Percentiles rank a stretch among this genome's conserved stretches.
Evolutionary conservation across 495 filamentous ascomycete genomes (phyloP).

Genomic region (Xylaria longipes): DNA sequence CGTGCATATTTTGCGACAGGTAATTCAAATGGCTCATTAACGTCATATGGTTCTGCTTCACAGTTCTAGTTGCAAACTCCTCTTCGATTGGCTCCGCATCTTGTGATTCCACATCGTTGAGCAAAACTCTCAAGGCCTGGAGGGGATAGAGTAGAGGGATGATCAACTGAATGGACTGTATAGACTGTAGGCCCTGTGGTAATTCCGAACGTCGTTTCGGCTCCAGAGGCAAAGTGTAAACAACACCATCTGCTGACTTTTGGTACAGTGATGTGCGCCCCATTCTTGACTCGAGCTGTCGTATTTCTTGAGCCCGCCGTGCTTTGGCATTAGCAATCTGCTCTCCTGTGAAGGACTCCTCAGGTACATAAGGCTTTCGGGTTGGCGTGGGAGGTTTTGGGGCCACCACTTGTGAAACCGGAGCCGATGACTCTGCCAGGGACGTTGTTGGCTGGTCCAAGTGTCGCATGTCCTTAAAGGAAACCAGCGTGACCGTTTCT

Average conservation of each 20-base stretch:
- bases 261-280: constrained; percentile 70
- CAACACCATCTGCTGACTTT: constrained; percentile 72
- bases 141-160: constrained; percentile 79
- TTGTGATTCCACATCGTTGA: constrained; percentile 67
- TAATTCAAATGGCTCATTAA: constrained; percentile 81
- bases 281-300: constrained; percentile 82
- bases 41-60: constrained; percentile 63
- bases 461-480: constrained; percentile 64
- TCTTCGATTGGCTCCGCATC: constrained; percentile 67
- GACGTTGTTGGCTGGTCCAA: constrained; percentile 29
- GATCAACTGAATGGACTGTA: constrained; percentile 70
- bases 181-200: constrained; percentile 64
- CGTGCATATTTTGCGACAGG: constrained; percentile 74
- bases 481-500: constrained; percentile 78
- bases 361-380: constrained; percentile 43
- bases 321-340: constrained; percentile 68
- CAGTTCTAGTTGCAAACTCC: constrained; percentile 67
- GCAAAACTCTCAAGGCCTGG: constrained; percentile 67
- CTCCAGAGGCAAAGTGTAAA: constrained; percentile 76
- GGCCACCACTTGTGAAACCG: constrained; percentile 58
- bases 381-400: constrained; percentile 43
- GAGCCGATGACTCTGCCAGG: constrained; percentile 48
- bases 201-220: constrained; percentile 67
- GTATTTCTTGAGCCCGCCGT: constrained; percentile 67
- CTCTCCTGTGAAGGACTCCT: constrained; percentile 57